These are phyloP conservation scores for Eleusine indica DNA, from an alignment of 176 grass and related monocot species.

Conservation along the genomic window DNA sequence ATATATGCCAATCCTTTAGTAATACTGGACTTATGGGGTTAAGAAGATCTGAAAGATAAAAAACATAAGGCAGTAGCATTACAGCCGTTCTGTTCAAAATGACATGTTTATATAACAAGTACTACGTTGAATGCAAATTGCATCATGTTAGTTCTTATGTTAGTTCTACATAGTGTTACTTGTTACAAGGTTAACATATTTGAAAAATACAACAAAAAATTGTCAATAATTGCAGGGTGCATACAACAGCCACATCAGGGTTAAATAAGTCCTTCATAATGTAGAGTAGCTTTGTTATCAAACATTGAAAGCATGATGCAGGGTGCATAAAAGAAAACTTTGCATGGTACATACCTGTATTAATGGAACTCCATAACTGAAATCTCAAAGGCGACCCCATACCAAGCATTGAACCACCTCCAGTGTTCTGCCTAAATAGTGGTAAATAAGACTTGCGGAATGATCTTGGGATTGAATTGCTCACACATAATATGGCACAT, in stretches of 20 bases:
- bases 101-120: not conserved
- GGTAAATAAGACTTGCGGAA: constrained; percentile 81
- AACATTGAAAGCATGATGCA: not conserved
- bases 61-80: not conserved
- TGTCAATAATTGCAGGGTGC: not conserved
- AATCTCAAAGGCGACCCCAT: constrained; percentile 73
- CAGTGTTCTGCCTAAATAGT: constrained; percentile 67
- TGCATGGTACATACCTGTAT: constrained; percentile 57
- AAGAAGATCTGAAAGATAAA: not conserved
- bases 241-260: constrained; percentile 17
- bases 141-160: constrained; percentile 1
- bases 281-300: not conserved
- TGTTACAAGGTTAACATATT: constrained; percentile 9
- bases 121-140: constrained; percentile 1
- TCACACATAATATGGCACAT: constrained; percentile 66
- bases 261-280: not conserved
- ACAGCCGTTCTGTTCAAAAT: constrained; percentile 16
- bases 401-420: constrained; percentile 59
- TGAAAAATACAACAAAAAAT: constrained; percentile 12
- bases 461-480: constrained; percentile 74
- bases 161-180: constrained; percentile 15
- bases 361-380: constrained; percentile 80
- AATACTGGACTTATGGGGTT: not conserved
- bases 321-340: not conserved
- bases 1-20: not conserved